phyloP scores from a whole-genome alignment of 371 early-diverging fungal genomes.

The Circinella minor region DNA sequence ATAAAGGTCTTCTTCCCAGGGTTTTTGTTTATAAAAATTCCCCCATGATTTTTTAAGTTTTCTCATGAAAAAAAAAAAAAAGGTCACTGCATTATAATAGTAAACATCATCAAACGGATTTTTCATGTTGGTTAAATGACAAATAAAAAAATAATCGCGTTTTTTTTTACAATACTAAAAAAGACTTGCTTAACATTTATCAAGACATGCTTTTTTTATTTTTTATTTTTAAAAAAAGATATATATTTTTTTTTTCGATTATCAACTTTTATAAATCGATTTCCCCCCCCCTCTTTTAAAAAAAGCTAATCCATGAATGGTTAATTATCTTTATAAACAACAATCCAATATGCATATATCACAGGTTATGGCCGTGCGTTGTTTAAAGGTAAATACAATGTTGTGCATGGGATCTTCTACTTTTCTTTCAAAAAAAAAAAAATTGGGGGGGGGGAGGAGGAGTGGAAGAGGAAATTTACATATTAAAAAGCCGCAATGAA shows the following conservation, averaged over 20 bases:
- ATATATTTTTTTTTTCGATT: too few relatives aligned
- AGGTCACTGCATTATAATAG: slow-evolving; percentile 1
- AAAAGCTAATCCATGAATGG: neutral
- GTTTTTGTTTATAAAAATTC: neutral
- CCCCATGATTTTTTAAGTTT: neutral
- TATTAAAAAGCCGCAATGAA: too few relatives aligned
- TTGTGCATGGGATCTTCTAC: too few relatives aligned
- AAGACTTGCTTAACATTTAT: too few relatives aligned
- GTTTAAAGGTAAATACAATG: neutral
- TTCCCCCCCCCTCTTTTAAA: too few relatives aligned
- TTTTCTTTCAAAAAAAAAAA: too few relatives aligned
- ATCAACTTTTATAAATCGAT: too few relatives aligned
- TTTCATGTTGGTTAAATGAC: neutral
- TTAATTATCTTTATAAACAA: neutral
- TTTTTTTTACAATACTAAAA: neutral
- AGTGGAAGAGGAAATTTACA: too few relatives aligned
- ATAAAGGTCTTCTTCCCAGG: neutral
- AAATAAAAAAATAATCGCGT: neutral
- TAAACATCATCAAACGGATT: too few relatives aligned
- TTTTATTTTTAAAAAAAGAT: too few relatives aligned
- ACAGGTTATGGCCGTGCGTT: neutral
- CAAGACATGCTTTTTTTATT: too few relatives aligned
- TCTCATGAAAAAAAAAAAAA: too few relatives aligned
- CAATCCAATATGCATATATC: neutral
- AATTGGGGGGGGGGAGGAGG: neutral